Percentiles rank a stretch among this genome's conserved stretches.
Evolutionary conservation across 129 eudicot genomes (phyloP).

Genomic region (Flaveria bidentis): DNA sequence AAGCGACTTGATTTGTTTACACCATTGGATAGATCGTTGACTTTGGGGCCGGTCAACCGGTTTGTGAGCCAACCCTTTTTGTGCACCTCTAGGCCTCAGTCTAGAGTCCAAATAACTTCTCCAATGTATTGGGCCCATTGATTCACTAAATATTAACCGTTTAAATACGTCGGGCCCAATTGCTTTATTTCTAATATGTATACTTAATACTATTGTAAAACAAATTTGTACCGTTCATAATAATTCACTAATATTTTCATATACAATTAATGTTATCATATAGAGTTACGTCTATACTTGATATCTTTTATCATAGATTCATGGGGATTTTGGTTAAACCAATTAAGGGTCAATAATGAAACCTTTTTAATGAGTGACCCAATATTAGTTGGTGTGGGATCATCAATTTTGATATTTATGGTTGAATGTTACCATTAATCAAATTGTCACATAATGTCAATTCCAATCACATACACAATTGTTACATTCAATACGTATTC

Average conservation of each 20-base stretch:
- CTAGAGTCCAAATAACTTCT: no score
- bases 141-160: no score
- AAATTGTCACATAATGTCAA: background rate
- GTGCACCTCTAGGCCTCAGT: background rate
- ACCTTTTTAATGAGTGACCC: conserved; percentile 8
- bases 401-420: background rate
- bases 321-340: background rate
- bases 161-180: no score
- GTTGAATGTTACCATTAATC: background rate
- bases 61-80: no score
- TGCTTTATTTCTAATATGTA: no score
- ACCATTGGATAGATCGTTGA: no score
- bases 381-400: conserved; percentile 31
- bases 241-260: background rate
- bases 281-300: background rate
- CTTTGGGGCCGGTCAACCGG: no score
- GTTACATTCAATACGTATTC: background rate
- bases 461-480: conserved; percentile 10
- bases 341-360: background rate
- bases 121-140: no score
- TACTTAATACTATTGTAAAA: no score
- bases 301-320: background rate
- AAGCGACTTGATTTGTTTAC: no score
- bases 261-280: background rate
- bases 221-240: background rate